A percentile compares a stretch with the other conserved stretches of the same genome.
Conservation (phyloP, 768 basidiomycete species). For the Sporobolomyces pararoseus region DNA sequence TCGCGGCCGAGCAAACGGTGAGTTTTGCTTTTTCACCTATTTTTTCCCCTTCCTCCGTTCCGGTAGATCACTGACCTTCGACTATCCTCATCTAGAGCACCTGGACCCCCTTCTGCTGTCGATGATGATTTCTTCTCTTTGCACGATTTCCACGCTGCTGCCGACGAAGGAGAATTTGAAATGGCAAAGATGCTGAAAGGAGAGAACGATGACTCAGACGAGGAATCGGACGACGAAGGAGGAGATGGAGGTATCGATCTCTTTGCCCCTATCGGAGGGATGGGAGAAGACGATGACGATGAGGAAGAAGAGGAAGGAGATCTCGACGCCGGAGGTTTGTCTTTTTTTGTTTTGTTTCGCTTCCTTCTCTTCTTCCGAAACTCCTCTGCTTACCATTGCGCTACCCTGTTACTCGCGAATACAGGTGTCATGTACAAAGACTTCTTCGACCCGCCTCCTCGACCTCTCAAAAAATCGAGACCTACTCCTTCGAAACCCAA, state of each 20-base stretch:
- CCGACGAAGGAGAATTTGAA: conserved; percentile 64
- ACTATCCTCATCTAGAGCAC: not conserved
- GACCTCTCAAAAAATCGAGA: conserved; percentile 3
- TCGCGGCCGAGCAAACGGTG: conserved; percentile 20
- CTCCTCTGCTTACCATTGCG: too few species aligned
- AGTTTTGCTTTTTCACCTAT: not conserved
- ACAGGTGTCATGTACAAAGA: conserved; percentile 61
- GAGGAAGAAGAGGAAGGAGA: conserved; percentile 54
- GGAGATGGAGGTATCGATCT: conserved; percentile 56
- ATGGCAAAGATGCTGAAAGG: conserved; percentile 57
- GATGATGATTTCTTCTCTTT: conserved; percentile 91
- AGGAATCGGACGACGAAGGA: conserved; percentile 54
- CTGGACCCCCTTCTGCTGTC: conserved; percentile 48
- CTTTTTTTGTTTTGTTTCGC: not conserved
- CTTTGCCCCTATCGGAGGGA: conserved; percentile 58
- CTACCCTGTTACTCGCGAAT: too few species aligned
- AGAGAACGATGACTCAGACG: conserved; percentile 59
- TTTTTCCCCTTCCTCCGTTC: not conserved
- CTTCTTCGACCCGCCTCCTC: conserved; percentile 68
- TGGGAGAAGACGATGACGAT: conserved; percentile 50
- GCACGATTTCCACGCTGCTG: conserved; percentile 78
- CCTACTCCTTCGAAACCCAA: conserved; percentile 1
- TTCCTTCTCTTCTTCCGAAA: too few species aligned
- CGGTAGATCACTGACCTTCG: not conserved
- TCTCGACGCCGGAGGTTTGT: conserved; percentile 51